These are phyloP conservation scores for Singerocomus inundabilis DNA, from an alignment of 1,284 basidiomycete genomes.

Conservation along the genomic window DNA sequence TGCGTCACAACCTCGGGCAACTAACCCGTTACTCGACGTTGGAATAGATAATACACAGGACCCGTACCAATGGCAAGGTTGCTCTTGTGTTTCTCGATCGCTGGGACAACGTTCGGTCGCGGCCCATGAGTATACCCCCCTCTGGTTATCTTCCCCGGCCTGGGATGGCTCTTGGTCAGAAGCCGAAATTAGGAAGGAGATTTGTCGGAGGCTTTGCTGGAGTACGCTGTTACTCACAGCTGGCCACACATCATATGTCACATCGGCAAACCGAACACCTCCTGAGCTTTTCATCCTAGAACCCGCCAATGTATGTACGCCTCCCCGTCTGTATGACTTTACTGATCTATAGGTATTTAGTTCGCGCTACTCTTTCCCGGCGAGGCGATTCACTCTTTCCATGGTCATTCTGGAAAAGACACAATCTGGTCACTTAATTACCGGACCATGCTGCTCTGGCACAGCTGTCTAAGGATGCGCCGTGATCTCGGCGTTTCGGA, in stretches of 20 bases:
- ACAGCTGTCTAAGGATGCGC: slow-evolving; percentile 63
- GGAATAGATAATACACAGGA: background rate
- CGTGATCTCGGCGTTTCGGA: slow-evolving; percentile 41
- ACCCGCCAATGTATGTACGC: slow-evolving; percentile 58
- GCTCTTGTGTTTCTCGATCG: slow-evolving; percentile 53
- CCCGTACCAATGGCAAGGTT: slow-evolving; percentile 33
- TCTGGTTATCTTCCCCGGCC: slow-evolving; percentile 62
- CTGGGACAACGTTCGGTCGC: slow-evolving; percentile 51
- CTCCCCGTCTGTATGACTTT: slow-evolving; percentile 2
- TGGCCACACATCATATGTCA: slow-evolving; percentile 59
- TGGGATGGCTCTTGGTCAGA: slow-evolving; percentile 62
- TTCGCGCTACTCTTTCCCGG: slow-evolving; percentile 69
- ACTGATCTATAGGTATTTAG: slow-evolving; percentile 36
- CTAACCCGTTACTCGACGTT: background rate
- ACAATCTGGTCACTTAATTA: slow-evolving; percentile 72
- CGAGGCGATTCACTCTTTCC: slow-evolving; percentile 46
- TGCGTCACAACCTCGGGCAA: slow-evolving; percentile 13
- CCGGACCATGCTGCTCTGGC: slow-evolving; percentile 68
- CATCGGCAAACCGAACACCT: slow-evolving; percentile 41
- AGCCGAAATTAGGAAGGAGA: slow-evolving; percentile 64
- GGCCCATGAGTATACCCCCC: slow-evolving; percentile 51
- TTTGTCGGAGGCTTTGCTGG: slow-evolving; percentile 72
- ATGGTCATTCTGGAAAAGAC: slow-evolving; percentile 48
- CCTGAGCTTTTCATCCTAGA: slow-evolving; percentile 60
- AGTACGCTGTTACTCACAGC: slow-evolving; percentile 60